A percentile compares a stretch with the other conserved stretches of the same genome.
Conservation (phyloP, 2,329 filamentous ascomycete species). For the Claviceps cyperi region DNA sequence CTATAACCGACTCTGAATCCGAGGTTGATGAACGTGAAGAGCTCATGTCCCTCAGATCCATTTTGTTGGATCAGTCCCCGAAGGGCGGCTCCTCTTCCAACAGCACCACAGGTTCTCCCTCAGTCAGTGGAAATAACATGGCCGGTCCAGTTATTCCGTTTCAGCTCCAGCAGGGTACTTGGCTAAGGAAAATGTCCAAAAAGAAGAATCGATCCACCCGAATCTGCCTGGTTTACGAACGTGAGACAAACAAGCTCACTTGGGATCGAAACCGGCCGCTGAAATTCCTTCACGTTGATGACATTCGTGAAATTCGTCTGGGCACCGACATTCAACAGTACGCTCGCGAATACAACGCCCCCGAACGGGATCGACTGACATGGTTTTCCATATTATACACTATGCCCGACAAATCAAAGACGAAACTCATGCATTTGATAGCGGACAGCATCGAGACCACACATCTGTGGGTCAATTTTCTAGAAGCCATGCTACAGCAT, state of each 20-base stretch:
- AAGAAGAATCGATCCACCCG: conserved; percentile 65
- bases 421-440: conserved; percentile 79
- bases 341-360: conserved; percentile 64
- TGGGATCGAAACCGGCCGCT: conserved; percentile 70
- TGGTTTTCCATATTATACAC: conserved; percentile 90
- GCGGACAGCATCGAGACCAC: conserved; percentile 60
- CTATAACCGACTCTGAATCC: conserved; percentile 38
- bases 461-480: conserved; percentile 66
- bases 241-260: conserved; percentile 69
- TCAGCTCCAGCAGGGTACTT: conserved; percentile 63
- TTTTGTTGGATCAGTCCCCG: conserved; percentile 27
- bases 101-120: conserved; percentile 32
- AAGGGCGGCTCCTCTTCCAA: conserved; percentile 32
- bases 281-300: conserved; percentile 86
- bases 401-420: conserved; percentile 62
- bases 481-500: conserved; percentile 73
- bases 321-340: conserved; percentile 80
- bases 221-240: conserved; percentile 59
- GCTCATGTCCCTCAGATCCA: conserved; percentile 18
- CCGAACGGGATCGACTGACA: conserved; percentile 49
- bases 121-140: conserved; percentile 27
- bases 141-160: conserved; percentile 63
- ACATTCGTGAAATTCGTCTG: conserved; percentile 79
- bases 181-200: conserved; percentile 71
- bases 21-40: conserved; percentile 40